Base-by-base conservation (phyloP, 495 filamentous ascomycete species). In the Lophium mytilinum region DNA sequence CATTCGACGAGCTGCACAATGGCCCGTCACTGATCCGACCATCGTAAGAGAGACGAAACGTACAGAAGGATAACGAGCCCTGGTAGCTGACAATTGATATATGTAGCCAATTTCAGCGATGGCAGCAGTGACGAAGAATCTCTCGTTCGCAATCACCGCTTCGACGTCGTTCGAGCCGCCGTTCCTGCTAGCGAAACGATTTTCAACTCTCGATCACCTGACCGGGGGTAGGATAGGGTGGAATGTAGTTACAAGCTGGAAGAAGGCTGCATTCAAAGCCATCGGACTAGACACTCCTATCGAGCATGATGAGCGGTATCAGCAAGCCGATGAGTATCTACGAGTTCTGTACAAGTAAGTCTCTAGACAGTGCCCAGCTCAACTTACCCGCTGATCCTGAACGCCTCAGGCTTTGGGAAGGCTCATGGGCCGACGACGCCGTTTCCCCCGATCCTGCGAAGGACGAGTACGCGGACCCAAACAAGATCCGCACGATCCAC, bases 361-460 rank as follows among this genome's bases (percentile, higher is more conserved):
- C 71, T 12, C 11, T 39, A 12, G 7, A 18, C 4, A 30, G 4
- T 30, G n/a, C 24, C 9, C n/a, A 30, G 14, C 10, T 34, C 4
- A 14, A 34, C n/a, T 33, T 30, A 36, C 48, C 3, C 1, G 19
- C 48, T 1, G 14, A 11, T 35, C 3, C 24, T 51, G 30, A 51
- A 15, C 15, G 11, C 47, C 12, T 35, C 37, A 58, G 55, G 36
- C 75, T 84, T 0, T 84, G 80, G 81, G 79, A 86, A 68, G 72
- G 73, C 18, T 83, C 80, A 15, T 85, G 82, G 80, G 70, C 76
- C 9, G 67, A 77, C 43, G 74, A 80, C 64, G 81, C 81, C 0
- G 56, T 83, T 46, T 63, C 62, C 9, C 75, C 72, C 0, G 72
- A 83, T 58, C 71, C 70, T 0, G 72, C 73, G 17, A 73, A 68